Evolutionary conservation across 164 flowering plant species (phyloP).

Genomic region (Euptelea pleiosperma): DNA sequence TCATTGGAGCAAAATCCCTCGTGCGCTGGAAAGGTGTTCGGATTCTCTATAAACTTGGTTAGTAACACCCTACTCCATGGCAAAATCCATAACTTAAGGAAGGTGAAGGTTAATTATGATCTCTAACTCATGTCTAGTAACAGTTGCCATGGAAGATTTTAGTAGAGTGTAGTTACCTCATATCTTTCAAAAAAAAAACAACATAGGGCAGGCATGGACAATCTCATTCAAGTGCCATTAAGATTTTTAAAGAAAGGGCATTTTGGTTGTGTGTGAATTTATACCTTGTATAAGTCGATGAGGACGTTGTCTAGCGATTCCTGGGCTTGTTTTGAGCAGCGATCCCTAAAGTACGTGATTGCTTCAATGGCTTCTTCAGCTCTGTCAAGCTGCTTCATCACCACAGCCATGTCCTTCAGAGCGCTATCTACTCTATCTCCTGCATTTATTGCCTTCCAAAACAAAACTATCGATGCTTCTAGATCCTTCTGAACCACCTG

Average conservation of each 20-base stretch:
- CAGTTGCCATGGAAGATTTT: too few relatives aligned
- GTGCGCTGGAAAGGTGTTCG: too few relatives aligned
- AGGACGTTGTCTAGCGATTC: slow-evolving; percentile 86
- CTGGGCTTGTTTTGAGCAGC: slow-evolving; percentile 84
- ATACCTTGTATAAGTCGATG: slow-evolving; percentile 89
- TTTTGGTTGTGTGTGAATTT: not conserved
- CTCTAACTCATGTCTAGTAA: too few relatives aligned
- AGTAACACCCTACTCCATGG: too few relatives aligned
- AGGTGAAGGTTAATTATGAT: too few relatives aligned
- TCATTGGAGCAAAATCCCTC: not conserved
- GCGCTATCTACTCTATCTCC: slow-evolving; percentile 95
- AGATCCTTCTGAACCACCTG: slow-evolving; percentile 83
- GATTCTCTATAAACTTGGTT: too few relatives aligned
- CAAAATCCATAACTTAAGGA: too few relatives aligned
- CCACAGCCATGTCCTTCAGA: slow-evolving; percentile 94
- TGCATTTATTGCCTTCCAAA: slow-evolving; percentile 89
- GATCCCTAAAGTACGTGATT: slow-evolving; percentile 65
- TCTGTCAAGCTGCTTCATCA: slow-evolving; percentile 86
- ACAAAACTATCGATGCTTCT: slow-evolving; percentile 71
- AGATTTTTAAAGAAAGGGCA: too few relatives aligned
- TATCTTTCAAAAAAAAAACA: too few relatives aligned
- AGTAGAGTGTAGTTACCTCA: too few relatives aligned
- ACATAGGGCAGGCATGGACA: not conserved
- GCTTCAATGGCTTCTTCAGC: slow-evolving; percentile 95
- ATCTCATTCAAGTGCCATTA: not conserved